phyloP scores from a whole-genome alignment of 345 rosid genomes.

The Citrus reticulata region DNA sequence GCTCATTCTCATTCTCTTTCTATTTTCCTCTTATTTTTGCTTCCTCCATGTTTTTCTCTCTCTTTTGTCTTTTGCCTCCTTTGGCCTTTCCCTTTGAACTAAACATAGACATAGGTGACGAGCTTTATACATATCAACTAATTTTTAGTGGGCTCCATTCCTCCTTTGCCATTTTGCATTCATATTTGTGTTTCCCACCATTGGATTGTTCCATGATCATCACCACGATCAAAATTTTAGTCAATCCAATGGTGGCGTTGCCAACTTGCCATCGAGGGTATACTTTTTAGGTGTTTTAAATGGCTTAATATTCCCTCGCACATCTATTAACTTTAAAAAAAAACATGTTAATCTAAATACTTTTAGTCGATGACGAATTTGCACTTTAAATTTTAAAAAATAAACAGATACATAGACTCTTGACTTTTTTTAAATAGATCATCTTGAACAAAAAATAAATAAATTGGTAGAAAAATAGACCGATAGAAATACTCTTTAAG shows the following conservation, averaged over 20 bases:
- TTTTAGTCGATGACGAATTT: no score
- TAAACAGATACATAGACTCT: no score
- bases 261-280: background rate
- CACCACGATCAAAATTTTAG: background rate
- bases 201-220: background rate
- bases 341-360: no score
- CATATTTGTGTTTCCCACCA: constrained; percentile 1
- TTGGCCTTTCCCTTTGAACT: constrained; percentile 13
- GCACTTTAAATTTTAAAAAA: no score
- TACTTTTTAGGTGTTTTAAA: background rate
- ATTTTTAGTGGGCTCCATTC: constrained; percentile 23
- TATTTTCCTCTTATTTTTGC: background rate
- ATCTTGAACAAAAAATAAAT: no score
- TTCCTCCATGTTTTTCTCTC: background rate
- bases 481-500: no score
- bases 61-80: background rate
- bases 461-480: no score
- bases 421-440: no score
- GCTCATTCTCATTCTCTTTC: constrained; percentile 11
- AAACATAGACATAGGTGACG: constrained; percentile 21
- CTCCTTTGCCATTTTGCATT: background rate
- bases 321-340: no score
- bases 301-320: no score
- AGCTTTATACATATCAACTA: constrained; percentile 13
- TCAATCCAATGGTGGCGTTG: background rate